Percentiles rank a stretch among this genome's conserved stretches.
Evolutionary conservation across 306 rosid genomes (phyloP).

Genomic region (Trichosanthes truncata): DNA sequence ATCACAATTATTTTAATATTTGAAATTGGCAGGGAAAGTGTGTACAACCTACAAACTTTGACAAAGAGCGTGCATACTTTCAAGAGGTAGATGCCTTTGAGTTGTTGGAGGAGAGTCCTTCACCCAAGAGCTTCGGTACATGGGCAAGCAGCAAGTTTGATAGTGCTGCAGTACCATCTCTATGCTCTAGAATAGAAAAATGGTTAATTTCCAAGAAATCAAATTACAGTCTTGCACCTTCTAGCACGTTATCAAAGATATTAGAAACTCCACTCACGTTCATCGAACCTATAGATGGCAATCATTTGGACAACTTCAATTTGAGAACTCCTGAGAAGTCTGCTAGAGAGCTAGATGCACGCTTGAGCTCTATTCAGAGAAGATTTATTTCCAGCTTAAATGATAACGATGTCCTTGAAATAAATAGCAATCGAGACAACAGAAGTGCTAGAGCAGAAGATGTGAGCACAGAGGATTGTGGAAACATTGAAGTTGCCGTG

Average conservation of each 20-base stretch:
- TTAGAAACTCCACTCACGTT: slow-evolving; percentile 42
- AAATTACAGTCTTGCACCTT: slow-evolving; percentile 43
- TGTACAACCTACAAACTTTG: slow-evolving; percentile 42
- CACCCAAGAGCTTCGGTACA: slow-evolving; percentile 64
- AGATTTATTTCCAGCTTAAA: slow-evolving; percentile 11
- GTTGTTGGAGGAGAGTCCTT: slow-evolving; percentile 90
- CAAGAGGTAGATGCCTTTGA: slow-evolving; percentile 86
- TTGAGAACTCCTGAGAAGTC: slow-evolving; percentile 26
- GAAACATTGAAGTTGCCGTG: slow-evolving; percentile 43
- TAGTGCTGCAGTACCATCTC: slow-evolving; percentile 37
- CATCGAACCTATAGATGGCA: slow-evolving; percentile 23
- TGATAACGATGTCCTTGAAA: slow-evolving; percentile 14
- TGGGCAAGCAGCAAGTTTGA: slow-evolving; percentile 41
- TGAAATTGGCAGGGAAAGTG: slow-evolving; percentile 38
- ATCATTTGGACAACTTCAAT: slow-evolving; percentile 16
- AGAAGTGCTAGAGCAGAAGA: slow-evolving; percentile 7
- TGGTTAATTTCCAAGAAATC: slow-evolving; percentile 56
- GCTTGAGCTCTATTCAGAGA: slow-evolving; percentile 10
- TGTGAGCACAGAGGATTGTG: slow-evolving; percentile 22
- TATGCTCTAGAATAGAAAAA: slow-evolving; percentile 58
- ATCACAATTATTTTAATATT: background rate
- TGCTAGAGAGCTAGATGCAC: slow-evolving; percentile 19
- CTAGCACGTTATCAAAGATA: slow-evolving; percentile 68
- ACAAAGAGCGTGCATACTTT: slow-evolving; percentile 63
- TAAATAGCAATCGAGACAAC: slow-evolving; percentile 15